Evolutionary conservation across 176 grass and related monocot species (phyloP), one percentile per base, ranked within the genome.

Genomic region (Lolium multiflorum): DNA sequence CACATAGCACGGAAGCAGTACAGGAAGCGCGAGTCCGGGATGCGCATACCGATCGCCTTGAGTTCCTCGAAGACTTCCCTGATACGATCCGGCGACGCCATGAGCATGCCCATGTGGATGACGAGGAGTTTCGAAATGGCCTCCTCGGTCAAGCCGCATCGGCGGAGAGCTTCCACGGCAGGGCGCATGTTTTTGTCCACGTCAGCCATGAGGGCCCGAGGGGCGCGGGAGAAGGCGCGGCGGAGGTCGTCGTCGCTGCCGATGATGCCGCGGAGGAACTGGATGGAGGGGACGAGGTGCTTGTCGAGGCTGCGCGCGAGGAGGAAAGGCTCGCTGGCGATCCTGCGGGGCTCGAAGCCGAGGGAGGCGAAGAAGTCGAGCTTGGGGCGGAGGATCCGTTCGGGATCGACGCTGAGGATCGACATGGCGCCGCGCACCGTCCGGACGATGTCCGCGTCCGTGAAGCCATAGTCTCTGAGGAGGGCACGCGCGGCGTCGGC

Each of bases 351-450:
- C 55, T 44, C 2, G 49, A 89, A 12, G 17, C 81, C 83, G 26
- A 89, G 44, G 51, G 61, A 72, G 31, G 37, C 71, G 26, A 92
- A 78, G 37, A 85, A 71, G 9, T 92, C 87, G 37, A 94, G 79
- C 81, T 94, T 21, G 31, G 31, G 31, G 31, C 31, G 31, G 31
- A 35, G 31, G 31, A 35, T 35, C 31, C 31, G 31, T 35, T 85
- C 67, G 10, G 85, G 77, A 9, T 86, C 63, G 52, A 72, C 0
- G 50, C 21, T 12, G 83, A 92, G 87, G 28, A 92, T 0, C 31
- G 6, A 0, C 24, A 77, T 21, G 28, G 17, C 5, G 2, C 8
- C 1, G 55, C 54, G 37, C 37, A 71, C 16, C 11, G 70, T 25
- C 14, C 1, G 9, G 67, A 83, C 10, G 57, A 35, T 35, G 31